A percentile compares a stretch with the other conserved stretches of the same genome.
These are phyloP conservation scores for Syzygium syzygioides DNA, from an alignment of 441 rosid genomes.

Conservation along the genomic window DNA sequence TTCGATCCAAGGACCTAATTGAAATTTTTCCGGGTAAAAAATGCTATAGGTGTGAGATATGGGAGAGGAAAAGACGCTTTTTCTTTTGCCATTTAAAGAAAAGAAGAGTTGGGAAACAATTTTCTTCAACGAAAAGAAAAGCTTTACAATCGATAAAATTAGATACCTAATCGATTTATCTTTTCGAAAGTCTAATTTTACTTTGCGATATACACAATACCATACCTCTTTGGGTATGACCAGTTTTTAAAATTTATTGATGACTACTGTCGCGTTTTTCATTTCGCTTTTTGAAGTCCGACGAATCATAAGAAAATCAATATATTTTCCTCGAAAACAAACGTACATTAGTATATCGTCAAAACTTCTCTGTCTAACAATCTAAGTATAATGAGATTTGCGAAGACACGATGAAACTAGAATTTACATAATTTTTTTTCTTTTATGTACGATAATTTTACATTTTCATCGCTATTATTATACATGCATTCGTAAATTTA, in stretches of 20 bases:
- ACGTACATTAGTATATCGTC: too few species aligned
- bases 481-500: not conserved
- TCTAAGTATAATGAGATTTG: rapidly evolving
- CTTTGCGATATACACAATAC: rapidly evolving
- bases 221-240: not conserved
- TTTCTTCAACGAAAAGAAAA: rapidly evolving
- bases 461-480: not conserved
- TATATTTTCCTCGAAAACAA: not conserved
- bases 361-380: rapidly evolving
- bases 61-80: not conserved
- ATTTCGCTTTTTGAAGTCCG: rapidly evolving
- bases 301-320: rapidly evolving
- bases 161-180: rapidly evolving
- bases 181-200: not conserved
- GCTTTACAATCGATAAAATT: not conserved
- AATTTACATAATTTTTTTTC: not conserved
- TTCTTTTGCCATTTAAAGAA: not conserved
- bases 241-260: not conserved
- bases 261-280: rapidly evolving
- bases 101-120: not conserved
- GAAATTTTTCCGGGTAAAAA: not conserved
- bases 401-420: not conserved
- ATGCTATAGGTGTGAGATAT: not conserved
- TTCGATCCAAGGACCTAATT: not conserved
- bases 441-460: too few species aligned